Evolutionary conservation across 2,329 filamentous ascomycete species (phyloP), one percentile per base, ranked within the genome.

Genomic region (Cladophialophora chaetospira): DNA sequence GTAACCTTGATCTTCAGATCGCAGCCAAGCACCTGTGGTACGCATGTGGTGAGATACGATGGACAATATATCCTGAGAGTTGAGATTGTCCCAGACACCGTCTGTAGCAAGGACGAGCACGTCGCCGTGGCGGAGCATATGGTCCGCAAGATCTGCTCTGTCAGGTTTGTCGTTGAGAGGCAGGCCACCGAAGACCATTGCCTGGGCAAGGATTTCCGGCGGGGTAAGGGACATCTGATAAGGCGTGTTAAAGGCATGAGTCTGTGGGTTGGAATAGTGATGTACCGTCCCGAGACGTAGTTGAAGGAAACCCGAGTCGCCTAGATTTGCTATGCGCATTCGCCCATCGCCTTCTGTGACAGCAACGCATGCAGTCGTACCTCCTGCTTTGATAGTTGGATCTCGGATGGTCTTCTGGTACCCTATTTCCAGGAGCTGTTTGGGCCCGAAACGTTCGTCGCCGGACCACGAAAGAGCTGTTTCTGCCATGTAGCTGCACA

Each of bases 221-320:
- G 94, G 93, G 5, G 97, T 87, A 51, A 96, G 86, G 52, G 91
- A 93, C 36, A 99, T 82, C 72, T 99, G 94, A 70, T 89, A 99
- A 0, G 94, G 94, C 0, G 94, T 97, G 73, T 99, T 99, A 81
- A 99, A 99, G 40, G 88, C 91, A 72, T 99, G 94, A 0, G 91
- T 97, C 73, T 99, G 94, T 21, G 91, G 88, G 45, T 86, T 83
- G 1, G 91, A 96, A 69, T 86, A 87, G 54, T 88, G 83, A 71
- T 94, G 88, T 28, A 99, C 89, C 11, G 88, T 90, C 65, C 93
- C 95, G 23, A 90, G 82, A 11, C 91, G 86, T 58, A 97, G 79
- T 60, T 96, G 88, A 54, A 97, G 82, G 71, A 92, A 97, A 28
- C 94, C 94, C 23, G 91, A 97, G 75, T 99, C 94, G 63, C 94